Base-by-base conservation (phyloP, 2,329 filamentous ascomycete species). In the Aspergillus tamarii region DNA sequence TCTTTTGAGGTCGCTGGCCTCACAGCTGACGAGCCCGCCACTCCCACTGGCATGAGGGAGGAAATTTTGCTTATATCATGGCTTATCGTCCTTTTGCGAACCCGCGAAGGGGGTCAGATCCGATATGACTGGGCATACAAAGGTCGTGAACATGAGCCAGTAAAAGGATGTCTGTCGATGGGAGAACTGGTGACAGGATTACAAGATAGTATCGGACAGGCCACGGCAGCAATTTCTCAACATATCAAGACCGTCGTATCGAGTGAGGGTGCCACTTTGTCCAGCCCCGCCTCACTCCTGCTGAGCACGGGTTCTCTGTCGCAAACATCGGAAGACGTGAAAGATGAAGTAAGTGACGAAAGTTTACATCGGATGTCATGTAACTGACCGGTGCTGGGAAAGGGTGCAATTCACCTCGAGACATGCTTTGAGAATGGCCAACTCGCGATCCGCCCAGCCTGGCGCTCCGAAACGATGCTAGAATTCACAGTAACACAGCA, bases 71-170 rank as follows among this genome's bases (percentile, higher is more conserved):
- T 83, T 12, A 52, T 79, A 41, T 76, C 82, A 46, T 84, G 82
- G 82, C 74, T 83, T 16, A 72, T 83, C 14, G 76, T 81, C 8
- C 77, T 84, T 9, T 61, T 82, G 61, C 75, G 81, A 12, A 81
- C 77, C 1, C 73, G 73, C 11, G 82, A 84, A 66, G 78, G 78
- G 19, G 72, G 71, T 41, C 70, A 75, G 19, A 66, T 76, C 12
- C 67, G 56, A 16, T 83, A 71, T 64, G 78, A 82, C 4, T 84
- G 81, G 81, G 66, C 73, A 4, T 78, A 79, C 65, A 69, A 63
- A 19, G 14, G 19, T 46, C 57, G 26, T 39, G 63, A 61, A 50
- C 56, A 70, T 23, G 68, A 71, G 46, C 61, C 62, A 11, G 54
- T 53, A 36, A 65, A 59, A 19, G 72, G 58, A 28, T 39, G 9